phyloP scores from a whole-genome alignment of 331 rosid species.

The Quercus lobata region DNA sequence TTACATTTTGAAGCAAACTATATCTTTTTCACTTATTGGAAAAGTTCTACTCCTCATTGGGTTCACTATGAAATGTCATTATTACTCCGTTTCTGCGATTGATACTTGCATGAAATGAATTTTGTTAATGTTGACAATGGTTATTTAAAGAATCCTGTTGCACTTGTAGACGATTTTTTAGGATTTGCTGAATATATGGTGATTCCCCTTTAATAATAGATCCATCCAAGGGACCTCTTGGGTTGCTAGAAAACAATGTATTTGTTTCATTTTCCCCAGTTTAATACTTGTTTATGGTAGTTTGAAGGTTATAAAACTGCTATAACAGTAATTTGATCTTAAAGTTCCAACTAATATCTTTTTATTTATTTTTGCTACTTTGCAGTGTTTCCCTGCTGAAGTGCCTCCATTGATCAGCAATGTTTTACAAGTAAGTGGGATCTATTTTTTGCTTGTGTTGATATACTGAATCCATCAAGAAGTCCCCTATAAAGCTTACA shows the following conservation, averaged over 20 bases:
- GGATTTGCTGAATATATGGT: neutral
- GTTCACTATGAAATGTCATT: neutral
- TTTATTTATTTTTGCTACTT: constrained; percentile 12
- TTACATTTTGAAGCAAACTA: no score
- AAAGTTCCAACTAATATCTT: neutral
- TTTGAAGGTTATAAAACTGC: neutral
- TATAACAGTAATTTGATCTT: neutral
- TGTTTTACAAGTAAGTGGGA: constrained; percentile 71
- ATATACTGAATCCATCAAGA: constrained; percentile 7
- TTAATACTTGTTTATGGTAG: neutral
- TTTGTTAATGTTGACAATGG: neutral
- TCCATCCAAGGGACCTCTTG: neutral
- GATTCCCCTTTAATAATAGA: neutral
- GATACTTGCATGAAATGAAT: neutral
- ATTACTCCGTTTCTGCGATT: neutral
- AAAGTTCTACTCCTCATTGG: neutral
- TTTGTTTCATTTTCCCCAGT: neutral
- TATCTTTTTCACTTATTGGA: no score
- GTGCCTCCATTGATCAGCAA: constrained; percentile 81
- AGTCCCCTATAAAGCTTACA: constrained; percentile 14
- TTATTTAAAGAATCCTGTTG: neutral
- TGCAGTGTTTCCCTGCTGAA: constrained; percentile 84
- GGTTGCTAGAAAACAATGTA: neutral
- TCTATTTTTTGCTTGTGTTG: constrained; percentile 13
- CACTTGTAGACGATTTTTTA: neutral